Base-by-base conservation (phyloP, 495 filamentous ascomycete genomes). In the Penicilliopsis zonata region DNA sequence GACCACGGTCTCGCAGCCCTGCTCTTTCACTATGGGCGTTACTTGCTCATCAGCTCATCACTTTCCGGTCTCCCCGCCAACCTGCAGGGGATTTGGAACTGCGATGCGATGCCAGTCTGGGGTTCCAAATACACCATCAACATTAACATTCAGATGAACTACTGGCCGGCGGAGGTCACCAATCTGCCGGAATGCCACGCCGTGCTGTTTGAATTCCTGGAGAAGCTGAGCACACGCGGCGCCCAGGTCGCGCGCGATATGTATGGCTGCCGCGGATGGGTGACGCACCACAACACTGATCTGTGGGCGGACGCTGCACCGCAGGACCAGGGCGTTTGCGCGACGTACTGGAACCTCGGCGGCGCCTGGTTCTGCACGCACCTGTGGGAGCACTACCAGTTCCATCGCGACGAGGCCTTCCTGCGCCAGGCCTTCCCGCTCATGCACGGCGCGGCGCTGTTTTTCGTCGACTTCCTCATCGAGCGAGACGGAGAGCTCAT, bases 61-160 rank as follows among this genome's bases (percentile, higher is more conserved):
- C 49, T 56, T 9, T 36, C 42, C 5, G 42, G 46, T 0, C 44
- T 71, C 0, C 65, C 69, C 3, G 57, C 65, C 5, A 69, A 65
- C 28, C 54, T 69, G 1, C 68, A 74, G 39, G 67, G 65, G 4
- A 49, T 70, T 18, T 71, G 63, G 68, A 69, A 71, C 32, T 31
- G 53, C 5, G 39, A 49, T 25, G 62, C 52, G 33, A 33, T 30
- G 18, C 59, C 62, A 0, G 38, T 59, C 3, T 74, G 65, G 65
- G 58, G 56, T 8, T 50, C 54, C 33, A 65, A 64, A 28, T 71
- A 53, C 44, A 71, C 67, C 6, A 56, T 64, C 13, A 70, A 70
- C 42, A 65, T 69, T 41, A 70, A 72, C 18, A 46, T 54, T 0
- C 42, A 70, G 37, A 72, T 71, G 62, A 72, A 71, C 47, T 69